These are phyloP conservation scores for Skeletonema marinoi DNA, from an alignment of 108 stramenopile species.

Conservation along the genomic window DNA sequence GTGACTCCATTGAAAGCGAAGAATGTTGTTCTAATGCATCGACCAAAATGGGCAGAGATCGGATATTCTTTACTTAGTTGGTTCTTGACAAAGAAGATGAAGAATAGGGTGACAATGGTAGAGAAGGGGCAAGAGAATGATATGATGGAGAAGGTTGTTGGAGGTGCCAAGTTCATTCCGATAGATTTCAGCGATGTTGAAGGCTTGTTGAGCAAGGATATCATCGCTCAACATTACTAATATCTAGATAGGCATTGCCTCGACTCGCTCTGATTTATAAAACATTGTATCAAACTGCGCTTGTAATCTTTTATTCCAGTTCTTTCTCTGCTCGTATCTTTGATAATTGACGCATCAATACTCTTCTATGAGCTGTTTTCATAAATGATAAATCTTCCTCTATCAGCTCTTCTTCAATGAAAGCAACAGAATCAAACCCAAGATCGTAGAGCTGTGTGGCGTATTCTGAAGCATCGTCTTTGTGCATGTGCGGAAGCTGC, in stretches of 20 bases:
- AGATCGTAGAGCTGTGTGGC: conserved; percentile 27
- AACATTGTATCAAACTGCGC: neutral
- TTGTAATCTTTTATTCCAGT: neutral
- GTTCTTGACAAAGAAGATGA: conserved; percentile 53
- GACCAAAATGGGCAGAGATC: conserved; percentile 45
- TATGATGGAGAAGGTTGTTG: conserved; percentile 29
- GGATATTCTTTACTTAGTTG: conserved; percentile 46
- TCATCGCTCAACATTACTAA: conserved; percentile 18
- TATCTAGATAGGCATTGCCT: neutral
- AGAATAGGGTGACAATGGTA: conserved; percentile 48
- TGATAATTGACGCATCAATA: conserved; percentile 24
- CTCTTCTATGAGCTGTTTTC: conserved; percentile 51
- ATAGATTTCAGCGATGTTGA: conserved; percentile 20
- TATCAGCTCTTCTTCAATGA: conserved; percentile 41
- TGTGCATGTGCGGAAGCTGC: conserved; percentile 35
- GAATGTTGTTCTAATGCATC: conserved; percentile 50
- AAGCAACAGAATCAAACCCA: conserved; percentile 49
- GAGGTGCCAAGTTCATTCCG: conserved; percentile 36
- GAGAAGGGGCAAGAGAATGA: conserved; percentile 35
- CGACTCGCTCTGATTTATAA: neutral
- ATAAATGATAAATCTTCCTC: conserved; percentile 47
- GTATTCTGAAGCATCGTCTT: conserved; percentile 42
- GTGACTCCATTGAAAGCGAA: conserved; percentile 67
- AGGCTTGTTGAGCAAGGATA: conserved; percentile 24
- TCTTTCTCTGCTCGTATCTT: conserved; percentile 8